These are phyloP conservation scores for Xanthoconium stramineum DNA, from an alignment of 768 basidiomycete genomes.

Conservation along the genomic window DNA sequence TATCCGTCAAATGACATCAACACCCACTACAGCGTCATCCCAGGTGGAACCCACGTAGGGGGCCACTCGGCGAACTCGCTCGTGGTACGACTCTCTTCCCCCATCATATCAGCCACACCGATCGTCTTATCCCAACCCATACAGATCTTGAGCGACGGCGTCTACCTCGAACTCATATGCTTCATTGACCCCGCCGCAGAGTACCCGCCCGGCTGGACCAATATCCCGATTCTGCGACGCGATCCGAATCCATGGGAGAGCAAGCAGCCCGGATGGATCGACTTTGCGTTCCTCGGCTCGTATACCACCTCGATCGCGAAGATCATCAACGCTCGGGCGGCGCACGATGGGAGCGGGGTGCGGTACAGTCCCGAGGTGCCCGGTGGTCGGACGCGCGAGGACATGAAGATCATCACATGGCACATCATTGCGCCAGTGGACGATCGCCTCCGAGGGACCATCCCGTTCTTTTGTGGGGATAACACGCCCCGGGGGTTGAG, in stretches of 20 bases:
- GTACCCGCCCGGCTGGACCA: slow-evolving; percentile 46
- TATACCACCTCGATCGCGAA: slow-evolving; percentile 42
- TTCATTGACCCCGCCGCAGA: slow-evolving; percentile 55
- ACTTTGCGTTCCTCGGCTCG: slow-evolving; percentile 61
- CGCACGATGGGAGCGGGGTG: slow-evolving; percentile 35
- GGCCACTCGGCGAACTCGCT: slow-evolving; percentile 66
- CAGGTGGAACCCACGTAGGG: slow-evolving; percentile 62
- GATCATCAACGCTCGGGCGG: slow-evolving; percentile 53
- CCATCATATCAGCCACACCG: not conserved
- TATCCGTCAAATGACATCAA: not conserved
- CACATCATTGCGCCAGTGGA: slow-evolving; percentile 43
- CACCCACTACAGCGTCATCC: slow-evolving; percentile 47
- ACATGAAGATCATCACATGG: slow-evolving; percentile 60
- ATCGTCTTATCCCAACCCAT: not conserved
- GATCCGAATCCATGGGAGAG: slow-evolving; percentile 51
- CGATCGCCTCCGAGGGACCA: slow-evolving; percentile 26
- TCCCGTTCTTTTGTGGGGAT: slow-evolving; percentile 78
- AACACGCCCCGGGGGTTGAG: slow-evolving; percentile 57
- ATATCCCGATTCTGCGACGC: slow-evolving; percentile 40
- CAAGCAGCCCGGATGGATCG: slow-evolving; percentile 62
- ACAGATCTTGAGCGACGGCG: slow-evolving; percentile 40
- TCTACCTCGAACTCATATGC: slow-evolving; percentile 67
- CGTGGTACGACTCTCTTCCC: slow-evolving; percentile 38
- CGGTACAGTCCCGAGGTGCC: slow-evolving; percentile 43
- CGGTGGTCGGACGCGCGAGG: slow-evolving; percentile 55